These are phyloP conservation scores for Cadophora gregata DNA, from an alignment of 2,329 filamentous ascomycete species.

Conservation along the genomic window DNA sequence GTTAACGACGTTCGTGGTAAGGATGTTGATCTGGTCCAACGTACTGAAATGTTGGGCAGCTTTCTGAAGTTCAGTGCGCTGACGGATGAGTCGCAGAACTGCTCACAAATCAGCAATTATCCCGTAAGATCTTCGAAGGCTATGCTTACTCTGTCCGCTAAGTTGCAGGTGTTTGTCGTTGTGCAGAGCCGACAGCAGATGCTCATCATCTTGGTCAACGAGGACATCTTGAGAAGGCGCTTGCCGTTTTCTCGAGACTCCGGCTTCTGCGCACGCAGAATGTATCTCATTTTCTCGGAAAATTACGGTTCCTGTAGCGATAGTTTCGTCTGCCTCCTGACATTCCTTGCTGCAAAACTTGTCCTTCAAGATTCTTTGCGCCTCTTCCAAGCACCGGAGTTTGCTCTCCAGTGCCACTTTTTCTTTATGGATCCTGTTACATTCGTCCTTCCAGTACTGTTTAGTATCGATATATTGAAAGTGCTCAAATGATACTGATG, in stretches of 20 bases:
- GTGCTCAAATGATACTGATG: constrained; percentile 12
- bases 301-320: not conserved
- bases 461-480: constrained; percentile 38
- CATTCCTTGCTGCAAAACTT: not conserved
- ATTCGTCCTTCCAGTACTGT: constrained; percentile 42
- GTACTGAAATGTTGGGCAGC: constrained; percentile 23
- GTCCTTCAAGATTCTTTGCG: constrained; percentile 19
- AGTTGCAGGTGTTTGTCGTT: constrained; percentile 28
- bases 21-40: constrained; percentile 31
- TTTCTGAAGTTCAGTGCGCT: constrained; percentile 19
- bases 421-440: constrained; percentile 31
- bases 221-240: not conserved
- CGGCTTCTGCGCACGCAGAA: not conserved
- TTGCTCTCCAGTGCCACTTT: constrained; percentile 37
- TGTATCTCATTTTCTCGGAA: not conserved
- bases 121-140: not conserved
- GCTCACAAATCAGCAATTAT: constrained; percentile 15
- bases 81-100: constrained; percentile 30
- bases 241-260: constrained; percentile 21
- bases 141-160: constrained; percentile 27
- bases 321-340: not conserved
- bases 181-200: not conserved
- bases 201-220: constrained; percentile 10
- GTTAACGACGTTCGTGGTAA: constrained; percentile 21
- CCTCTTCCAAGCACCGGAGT: constrained; percentile 30